Evolutionary conservation across 2,329 filamentous ascomycete species (phyloP).

Genomic region (Nothomitra cinnamomea): DNA sequence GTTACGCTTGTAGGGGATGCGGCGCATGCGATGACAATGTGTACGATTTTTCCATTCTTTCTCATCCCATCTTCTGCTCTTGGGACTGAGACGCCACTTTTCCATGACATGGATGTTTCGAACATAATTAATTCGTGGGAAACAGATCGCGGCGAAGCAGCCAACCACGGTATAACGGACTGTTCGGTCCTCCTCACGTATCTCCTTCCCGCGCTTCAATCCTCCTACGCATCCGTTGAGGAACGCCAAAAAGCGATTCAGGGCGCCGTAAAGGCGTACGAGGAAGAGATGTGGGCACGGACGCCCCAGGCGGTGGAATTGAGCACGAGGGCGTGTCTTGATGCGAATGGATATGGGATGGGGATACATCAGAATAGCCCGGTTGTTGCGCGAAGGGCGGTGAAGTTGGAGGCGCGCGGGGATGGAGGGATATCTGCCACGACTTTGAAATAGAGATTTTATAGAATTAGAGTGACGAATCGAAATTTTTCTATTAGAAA

Average conservation of each 20-base stretch:
- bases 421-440: not conserved
- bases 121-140: too few species aligned
- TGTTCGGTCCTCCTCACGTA: slow-evolving; percentile 14
- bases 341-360: slow-evolving; percentile 33
- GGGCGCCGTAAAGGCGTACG: slow-evolving; percentile 22
- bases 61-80: not conserved
- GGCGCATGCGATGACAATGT: slow-evolving; percentile 42
- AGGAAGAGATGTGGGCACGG: slow-evolving; percentile 27
- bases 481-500: too few species aligned
- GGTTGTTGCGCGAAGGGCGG: slow-evolving; percentile 21
- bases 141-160: slow-evolving; percentile 38
- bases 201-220: not conserved
- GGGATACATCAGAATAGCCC: slow-evolving; percentile 24
- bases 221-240: not conserved
- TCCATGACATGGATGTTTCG: too few species aligned
- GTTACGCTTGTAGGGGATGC: slow-evolving; percentile 36
- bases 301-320: slow-evolving; percentile 30
- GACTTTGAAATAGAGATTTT: too few species aligned
- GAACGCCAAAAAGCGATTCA: slow-evolving; percentile 14
- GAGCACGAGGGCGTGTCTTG: slow-evolving; percentile 35
- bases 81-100: slow-evolving; percentile 3
- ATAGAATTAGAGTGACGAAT: too few species aligned
- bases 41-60: slow-evolving; percentile 15
- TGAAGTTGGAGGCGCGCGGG: not conserved
- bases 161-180: slow-evolving; percentile 39